Evolutionary conservation across 257 asterid species (phyloP).

Genomic region (Solanum raphanifolium): DNA sequence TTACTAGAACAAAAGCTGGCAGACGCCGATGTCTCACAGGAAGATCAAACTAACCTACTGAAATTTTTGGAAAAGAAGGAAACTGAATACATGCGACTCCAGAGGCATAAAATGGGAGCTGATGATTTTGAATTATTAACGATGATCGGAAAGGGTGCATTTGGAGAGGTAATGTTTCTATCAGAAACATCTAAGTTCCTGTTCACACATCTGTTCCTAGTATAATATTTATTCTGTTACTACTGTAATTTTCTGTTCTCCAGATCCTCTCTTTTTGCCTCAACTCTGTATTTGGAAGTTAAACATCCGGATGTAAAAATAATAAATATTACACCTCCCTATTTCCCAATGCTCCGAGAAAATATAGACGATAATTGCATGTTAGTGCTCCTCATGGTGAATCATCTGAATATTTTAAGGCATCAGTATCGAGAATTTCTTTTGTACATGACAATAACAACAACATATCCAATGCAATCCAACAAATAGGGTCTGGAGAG

Average conservation of each 20-base stretch:
- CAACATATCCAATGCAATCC: not conserved
- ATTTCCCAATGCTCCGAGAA: not conserved
- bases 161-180: constrained; percentile 72
- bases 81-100: constrained; percentile 97
- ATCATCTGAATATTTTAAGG: not conserved
- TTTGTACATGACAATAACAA: not conserved
- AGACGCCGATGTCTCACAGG: constrained; percentile 96
- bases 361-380: not conserved
- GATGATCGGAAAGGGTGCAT: constrained; percentile 98
- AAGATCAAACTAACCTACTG: constrained; percentile 82
- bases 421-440: not conserved
- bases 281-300: not conserved
- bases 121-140: constrained; percentile 92
- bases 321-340: not conserved
- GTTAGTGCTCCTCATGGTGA: not conserved
- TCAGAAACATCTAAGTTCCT: not conserved
- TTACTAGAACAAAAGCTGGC: constrained; percentile 91
- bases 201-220: not conserved
- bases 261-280: not conserved
- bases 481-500: not conserved
- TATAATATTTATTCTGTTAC: not conserved
- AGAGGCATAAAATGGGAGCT: constrained; percentile 92
- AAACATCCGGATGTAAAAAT: not conserved
- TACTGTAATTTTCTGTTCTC: not conserved
- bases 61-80: constrained; percentile 90